These are phyloP conservation scores for Clarireedia hainanense DNA, from an alignment of 2,329 filamentous ascomycete species.

Conservation along the genomic window DNA sequence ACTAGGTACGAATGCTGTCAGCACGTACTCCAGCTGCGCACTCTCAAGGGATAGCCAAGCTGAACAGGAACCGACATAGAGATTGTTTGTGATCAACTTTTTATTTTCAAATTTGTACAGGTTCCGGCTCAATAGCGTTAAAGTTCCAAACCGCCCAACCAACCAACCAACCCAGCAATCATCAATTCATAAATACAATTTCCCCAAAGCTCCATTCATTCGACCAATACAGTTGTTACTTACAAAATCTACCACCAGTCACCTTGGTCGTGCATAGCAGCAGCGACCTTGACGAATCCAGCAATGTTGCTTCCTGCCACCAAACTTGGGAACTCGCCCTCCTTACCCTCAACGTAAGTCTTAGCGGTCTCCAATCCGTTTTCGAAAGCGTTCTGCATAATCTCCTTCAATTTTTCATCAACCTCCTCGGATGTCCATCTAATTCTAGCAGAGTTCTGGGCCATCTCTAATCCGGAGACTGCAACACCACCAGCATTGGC, in stretches of 20 bases:
- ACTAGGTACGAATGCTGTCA: too few species aligned
- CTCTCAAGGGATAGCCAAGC: background rate
- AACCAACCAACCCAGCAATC: background rate
- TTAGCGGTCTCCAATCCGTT: slow-evolving; percentile 83
- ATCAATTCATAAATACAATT: slow-evolving; percentile 1
- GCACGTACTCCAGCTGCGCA: too few species aligned
- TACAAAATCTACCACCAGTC: slow-evolving; percentile 66
- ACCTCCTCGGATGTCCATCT: slow-evolving; percentile 86
- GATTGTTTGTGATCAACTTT: background rate
- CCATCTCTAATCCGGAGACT: slow-evolving; percentile 97
- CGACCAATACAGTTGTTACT: background rate
- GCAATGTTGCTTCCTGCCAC: slow-evolving; percentile 96
- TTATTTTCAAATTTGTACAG: background rate
- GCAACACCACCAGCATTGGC: slow-evolving; percentile 97
- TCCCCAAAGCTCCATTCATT: background rate
- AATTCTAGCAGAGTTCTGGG: slow-evolving; percentile 86
- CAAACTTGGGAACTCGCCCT: slow-evolving; percentile 80
- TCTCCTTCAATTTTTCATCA: slow-evolving; percentile 79
- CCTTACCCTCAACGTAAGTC: slow-evolving; percentile 71
- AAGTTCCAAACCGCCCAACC: background rate
- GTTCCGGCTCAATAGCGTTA: background rate
- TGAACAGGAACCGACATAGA: background rate
- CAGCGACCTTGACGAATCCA: slow-evolving; percentile 91
- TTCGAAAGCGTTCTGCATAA: slow-evolving; percentile 92
- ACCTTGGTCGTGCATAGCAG: slow-evolving; percentile 92